Percentiles rank a stretch among this genome's conserved stretches.
Evolutionary conservation across 2,329 filamentous ascomycete genomes (phyloP).

Genomic region (Pestalotiopsis fici): DNA sequence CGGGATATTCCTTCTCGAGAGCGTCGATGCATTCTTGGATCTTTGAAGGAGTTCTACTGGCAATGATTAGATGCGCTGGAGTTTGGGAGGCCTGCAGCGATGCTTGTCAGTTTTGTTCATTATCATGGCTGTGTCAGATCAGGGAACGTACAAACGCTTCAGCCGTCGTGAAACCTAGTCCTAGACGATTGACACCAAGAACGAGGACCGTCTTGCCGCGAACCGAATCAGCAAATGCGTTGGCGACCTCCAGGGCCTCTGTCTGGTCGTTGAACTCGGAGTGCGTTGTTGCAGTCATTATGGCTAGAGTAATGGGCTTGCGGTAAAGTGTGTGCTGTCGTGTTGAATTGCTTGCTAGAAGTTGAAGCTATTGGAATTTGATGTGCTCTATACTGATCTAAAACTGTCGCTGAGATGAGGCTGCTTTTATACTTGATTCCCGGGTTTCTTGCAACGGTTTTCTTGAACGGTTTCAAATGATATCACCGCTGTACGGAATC

Average conservation of each 20-base stretch:
- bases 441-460: too few species aligned
- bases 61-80: slow-evolving; percentile 34
- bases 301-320: neutral
- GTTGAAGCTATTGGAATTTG: neutral
- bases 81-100: slow-evolving; percentile 25
- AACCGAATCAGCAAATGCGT: slow-evolving; percentile 32
- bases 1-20: slow-evolving; percentile 28
- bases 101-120: neutral
- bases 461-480: too few species aligned
- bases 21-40: slow-evolving; percentile 26
- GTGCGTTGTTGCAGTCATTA: slow-evolving; percentile 32
- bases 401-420: neutral
- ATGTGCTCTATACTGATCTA: neutral
- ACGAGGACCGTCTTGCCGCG: slow-evolving; percentile 35
- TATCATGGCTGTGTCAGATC: neutral
- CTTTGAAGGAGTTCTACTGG: slow-evolving; percentile 32
- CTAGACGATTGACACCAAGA: slow-evolving; percentile 35
- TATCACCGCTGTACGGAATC: neutral
- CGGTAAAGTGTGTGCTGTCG: neutral
- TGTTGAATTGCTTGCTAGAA: neutral
- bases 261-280: slow-evolving; percentile 34
- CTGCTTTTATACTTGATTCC: neutral
- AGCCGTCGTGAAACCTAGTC: slow-evolving; percentile 34
- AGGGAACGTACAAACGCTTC: slow-evolving; percentile 32
- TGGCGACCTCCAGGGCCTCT: slow-evolving; percentile 38